phyloP scores from a whole-genome alignment of 352 stramenopile species.

The Globisporangium iwayamae region DNA sequence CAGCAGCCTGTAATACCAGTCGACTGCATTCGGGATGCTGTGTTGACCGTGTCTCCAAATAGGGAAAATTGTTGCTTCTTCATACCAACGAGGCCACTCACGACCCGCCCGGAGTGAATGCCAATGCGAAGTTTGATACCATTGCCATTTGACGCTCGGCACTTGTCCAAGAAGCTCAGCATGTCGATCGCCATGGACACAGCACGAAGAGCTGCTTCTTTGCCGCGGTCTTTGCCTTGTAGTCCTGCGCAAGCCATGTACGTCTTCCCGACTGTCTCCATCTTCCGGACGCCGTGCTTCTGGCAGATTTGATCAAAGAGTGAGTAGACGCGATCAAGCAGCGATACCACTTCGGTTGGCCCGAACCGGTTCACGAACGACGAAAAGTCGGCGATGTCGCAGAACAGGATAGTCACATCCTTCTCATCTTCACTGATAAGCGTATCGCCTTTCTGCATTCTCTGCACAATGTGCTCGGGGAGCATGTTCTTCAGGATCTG shows the following conservation, averaged over 20 bases:
- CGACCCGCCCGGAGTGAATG: constrained; percentile 87
- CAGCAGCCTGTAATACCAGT: constrained; percentile 76
- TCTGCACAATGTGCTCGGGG: constrained; percentile 76
- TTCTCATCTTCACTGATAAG: constrained; percentile 85
- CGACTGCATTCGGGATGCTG: constrained; percentile 86
- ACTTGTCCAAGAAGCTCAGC: constrained; percentile 62
- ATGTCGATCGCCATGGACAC: constrained; percentile 82
- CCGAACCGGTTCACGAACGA: constrained; percentile 78
- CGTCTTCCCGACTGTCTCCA: constrained; percentile 92
- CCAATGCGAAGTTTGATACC: constrained; percentile 89
- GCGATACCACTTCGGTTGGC: constrained; percentile 70
- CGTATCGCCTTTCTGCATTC: constrained; percentile 81
- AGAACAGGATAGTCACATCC: constrained; percentile 87
- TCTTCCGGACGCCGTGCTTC: constrained; percentile 91
- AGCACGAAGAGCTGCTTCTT: constrained; percentile 66
- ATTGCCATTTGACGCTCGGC: constrained; percentile 70
- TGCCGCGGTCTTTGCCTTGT: constrained; percentile 76
- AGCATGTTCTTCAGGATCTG: constrained; percentile 88
- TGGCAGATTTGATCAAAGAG: constrained; percentile 89
- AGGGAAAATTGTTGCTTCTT: constrained; percentile 93
- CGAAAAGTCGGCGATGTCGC: constrained; percentile 78
- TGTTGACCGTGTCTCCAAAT: constrained; percentile 93
- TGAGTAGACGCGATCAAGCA: constrained; percentile 91
- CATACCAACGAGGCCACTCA: constrained; percentile 86
- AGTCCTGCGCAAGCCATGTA: constrained; percentile 88